These are phyloP conservation scores for Ceratobasidium sp. DNA, from an alignment of 1,284 basidiomycete genomes.

Conservation along the genomic window DNA sequence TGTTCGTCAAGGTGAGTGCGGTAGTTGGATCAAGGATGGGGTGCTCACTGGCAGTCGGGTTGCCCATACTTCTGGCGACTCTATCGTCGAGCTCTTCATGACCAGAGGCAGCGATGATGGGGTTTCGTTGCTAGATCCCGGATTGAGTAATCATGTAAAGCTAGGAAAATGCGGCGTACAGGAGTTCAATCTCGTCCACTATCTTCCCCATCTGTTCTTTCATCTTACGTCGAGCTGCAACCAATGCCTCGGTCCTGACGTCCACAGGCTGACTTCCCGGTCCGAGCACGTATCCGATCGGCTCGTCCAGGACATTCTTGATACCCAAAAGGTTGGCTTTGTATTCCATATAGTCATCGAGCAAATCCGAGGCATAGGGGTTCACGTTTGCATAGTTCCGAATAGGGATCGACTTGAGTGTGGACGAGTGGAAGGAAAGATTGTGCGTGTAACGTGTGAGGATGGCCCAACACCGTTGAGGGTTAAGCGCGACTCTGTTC, in stretches of 20 bases:
- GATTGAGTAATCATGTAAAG: too few species aligned
- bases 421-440: background rate
- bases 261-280: background rate
- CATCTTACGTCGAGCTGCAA: background rate
- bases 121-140: too few species aligned
- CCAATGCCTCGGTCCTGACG: slow-evolving; percentile 8
- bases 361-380: slow-evolving; percentile 7
- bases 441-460: slow-evolving; percentile 17
- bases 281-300: background rate
- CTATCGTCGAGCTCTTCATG: background rate
- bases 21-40: background rate
- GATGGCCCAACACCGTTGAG: slow-evolving; percentile 20
- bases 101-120: too few species aligned
- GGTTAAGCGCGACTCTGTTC: background rate
- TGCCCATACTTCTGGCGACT: slow-evolving; percentile 19
- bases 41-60: slow-evolving; percentile 10
- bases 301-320: slow-evolving; percentile 19
- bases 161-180: background rate
- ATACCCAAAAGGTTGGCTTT: slow-evolving; percentile 4
- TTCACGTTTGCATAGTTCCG: slow-evolving; percentile 9
- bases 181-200: background rate
- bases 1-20: background rate
- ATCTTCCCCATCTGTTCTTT: slow-evolving; percentile 14
- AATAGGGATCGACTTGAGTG: background rate
- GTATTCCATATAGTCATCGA: slow-evolving; percentile 14